These are phyloP conservation scores for Acacia melanoxylon DNA, from an alignment of 306 rosid species.

Conservation along the genomic window DNA sequence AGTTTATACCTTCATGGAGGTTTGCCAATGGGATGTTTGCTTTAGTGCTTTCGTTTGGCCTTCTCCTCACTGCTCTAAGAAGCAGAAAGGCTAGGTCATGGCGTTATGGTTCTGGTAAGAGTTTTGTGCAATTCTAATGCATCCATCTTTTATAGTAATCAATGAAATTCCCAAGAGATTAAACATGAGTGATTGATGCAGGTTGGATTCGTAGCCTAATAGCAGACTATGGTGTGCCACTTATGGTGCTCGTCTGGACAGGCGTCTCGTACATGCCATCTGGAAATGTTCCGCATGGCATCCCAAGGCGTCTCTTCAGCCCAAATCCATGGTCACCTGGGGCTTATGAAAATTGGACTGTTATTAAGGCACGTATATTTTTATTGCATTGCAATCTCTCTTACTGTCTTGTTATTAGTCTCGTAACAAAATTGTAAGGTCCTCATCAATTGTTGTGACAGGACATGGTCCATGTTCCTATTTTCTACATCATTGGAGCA, in stretches of 20 bases:
- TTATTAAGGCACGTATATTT: constrained; percentile 64
- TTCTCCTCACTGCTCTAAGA: constrained; percentile 78
- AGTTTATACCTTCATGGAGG: constrained; percentile 88
- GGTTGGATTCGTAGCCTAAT: constrained; percentile 86
- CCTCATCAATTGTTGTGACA: constrained; percentile 31
- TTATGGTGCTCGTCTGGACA: constrained; percentile 96
- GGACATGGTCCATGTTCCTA: constrained; percentile 91
- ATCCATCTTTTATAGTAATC: background rate
- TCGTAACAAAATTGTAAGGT: background rate
- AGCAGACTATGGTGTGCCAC: constrained; percentile 98
- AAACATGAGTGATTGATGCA: constrained; percentile 26
- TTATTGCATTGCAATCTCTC: background rate
- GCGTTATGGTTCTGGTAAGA: constrained; percentile 93
- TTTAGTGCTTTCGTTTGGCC: constrained; percentile 94
- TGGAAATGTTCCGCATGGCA: constrained; percentile 69
- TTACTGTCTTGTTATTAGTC: background rate
- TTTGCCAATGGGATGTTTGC: constrained; percentile 99
- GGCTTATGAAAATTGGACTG: constrained; percentile 97
- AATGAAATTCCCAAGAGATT: background rate
- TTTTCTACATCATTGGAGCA: constrained; percentile 85
- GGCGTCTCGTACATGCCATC: constrained; percentile 87
- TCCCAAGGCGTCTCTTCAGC: constrained; percentile 91
- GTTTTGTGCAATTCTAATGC: background rate
- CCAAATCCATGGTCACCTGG: constrained; percentile 99
- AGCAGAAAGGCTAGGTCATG: constrained; percentile 97